Evolutionary conservation across 1,284 basidiomycete genomes (phyloP).

Genomic region (Rhodotorula sp.): DNA sequence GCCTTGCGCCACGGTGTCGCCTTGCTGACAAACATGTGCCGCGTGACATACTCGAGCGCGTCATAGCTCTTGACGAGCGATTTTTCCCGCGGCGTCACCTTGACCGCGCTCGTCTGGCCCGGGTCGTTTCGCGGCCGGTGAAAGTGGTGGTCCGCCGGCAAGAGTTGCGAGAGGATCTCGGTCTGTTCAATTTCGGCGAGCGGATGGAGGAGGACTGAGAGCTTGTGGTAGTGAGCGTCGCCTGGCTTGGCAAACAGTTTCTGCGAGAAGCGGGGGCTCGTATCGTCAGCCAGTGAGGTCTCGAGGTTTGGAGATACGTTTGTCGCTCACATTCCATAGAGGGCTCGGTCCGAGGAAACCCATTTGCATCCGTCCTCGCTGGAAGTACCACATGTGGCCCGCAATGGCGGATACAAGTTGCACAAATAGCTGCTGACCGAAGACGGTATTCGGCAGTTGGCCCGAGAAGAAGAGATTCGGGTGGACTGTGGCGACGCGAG

Average conservation of each 20-base stretch:
- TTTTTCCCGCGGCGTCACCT: slow-evolving; percentile 22
- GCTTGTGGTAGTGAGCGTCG: slow-evolving; percentile 27
- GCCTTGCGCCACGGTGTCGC: slow-evolving; percentile 33
- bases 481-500: slow-evolving; percentile 7
- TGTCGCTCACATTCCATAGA: slow-evolving; percentile 26
- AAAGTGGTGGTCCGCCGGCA: slow-evolving; percentile 24
- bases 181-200: slow-evolving; percentile 16
- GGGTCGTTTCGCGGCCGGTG: slow-evolving; percentile 32
- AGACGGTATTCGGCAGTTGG: slow-evolving; percentile 28
- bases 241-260: slow-evolving; percentile 34
- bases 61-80: slow-evolving; percentile 33
- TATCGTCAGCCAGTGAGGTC: not conserved
- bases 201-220: slow-evolving; percentile 26
- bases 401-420: slow-evolving; percentile 26
- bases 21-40: slow-evolving; percentile 38
- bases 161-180: not conserved
- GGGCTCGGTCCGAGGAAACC: slow-evolving; percentile 26
- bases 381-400: slow-evolving; percentile 35
- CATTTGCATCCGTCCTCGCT: slow-evolving; percentile 33
- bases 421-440: slow-evolving; percentile 35
- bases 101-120: slow-evolving; percentile 14
- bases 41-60: slow-evolving; percentile 32
- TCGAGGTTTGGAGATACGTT: not conserved
- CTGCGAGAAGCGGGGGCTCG: slow-evolving; percentile 2
- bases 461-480: slow-evolving; percentile 34